A percentile compares a stretch with the other conserved stretches of the same genome.
Conservation (phyloP, 805 yeast genomes). For the Candida lessepsii region DNA sequence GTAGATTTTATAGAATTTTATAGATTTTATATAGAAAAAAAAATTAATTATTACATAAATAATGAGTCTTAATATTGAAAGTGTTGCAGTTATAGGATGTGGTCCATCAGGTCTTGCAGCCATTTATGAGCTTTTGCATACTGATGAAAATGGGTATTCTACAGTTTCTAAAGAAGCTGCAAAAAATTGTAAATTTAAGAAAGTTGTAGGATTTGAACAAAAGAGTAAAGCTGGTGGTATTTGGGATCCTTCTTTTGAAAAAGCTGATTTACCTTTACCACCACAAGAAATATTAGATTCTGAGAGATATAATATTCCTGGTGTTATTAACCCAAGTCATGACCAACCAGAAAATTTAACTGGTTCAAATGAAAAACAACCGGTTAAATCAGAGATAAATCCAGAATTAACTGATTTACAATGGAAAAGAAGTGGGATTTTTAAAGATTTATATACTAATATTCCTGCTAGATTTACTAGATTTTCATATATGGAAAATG, state of each 20-base stretch:
- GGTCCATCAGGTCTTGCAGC: slow-evolving; percentile 38
- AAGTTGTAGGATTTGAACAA: slow-evolving; percentile 45
- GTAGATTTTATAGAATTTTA: too few species aligned
- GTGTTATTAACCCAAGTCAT: slow-evolving; percentile 22
- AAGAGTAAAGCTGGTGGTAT: slow-evolving; percentile 45
- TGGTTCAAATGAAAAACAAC: slow-evolving; percentile 19
- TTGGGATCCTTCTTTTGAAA: slow-evolving; percentile 32
- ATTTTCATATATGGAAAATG: slow-evolving; percentile 33
- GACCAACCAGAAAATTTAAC: slow-evolving; percentile 18
- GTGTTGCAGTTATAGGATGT: slow-evolving; percentile 28
- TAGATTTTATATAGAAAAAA: too few species aligned
- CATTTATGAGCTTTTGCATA: slow-evolving; percentile 30
- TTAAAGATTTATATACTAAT: slow-evolving; percentile 40
- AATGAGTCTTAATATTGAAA: slow-evolving; percentile 15
- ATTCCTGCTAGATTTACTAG: slow-evolving; percentile 38
- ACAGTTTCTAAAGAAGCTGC: slow-evolving; percentile 20
- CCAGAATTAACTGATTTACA: slow-evolving; percentile 20
- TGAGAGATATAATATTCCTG: slow-evolving; percentile 33
- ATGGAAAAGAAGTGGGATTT: slow-evolving; percentile 42
- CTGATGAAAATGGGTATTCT: slow-evolving; percentile 26
- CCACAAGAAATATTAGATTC: slow-evolving; percentile 32
- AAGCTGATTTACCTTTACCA: slow-evolving; percentile 24
- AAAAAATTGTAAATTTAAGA: slow-evolving; percentile 22
- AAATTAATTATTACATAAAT: too few species aligned
- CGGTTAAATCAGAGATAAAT: slow-evolving; percentile 12